Evolutionary conservation across 2,329 filamentous ascomycete species (phyloP).

Genomic region (Juglanconis juglandina): DNA sequence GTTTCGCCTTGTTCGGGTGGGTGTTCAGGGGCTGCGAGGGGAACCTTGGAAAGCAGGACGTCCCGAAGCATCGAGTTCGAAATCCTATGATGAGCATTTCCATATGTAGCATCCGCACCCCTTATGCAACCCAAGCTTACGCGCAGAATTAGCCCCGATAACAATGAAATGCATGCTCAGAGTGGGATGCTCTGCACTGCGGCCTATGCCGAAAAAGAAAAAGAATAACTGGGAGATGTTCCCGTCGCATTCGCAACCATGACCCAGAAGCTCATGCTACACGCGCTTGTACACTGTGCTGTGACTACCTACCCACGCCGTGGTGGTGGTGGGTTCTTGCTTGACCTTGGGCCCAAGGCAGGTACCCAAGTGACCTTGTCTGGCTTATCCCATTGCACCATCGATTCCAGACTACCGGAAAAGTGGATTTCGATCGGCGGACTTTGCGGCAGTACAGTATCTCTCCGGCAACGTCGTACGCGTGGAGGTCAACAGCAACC

Average conservation of each 20-base stretch:
- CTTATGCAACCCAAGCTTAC: not conserved
- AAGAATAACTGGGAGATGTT: not conserved
- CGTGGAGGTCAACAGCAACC: not conserved
- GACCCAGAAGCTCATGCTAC: not conserved
- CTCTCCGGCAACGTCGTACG: not conserved
- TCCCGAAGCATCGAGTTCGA: not conserved
- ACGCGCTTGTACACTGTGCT: conserved; percentile 1
- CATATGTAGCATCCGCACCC: not conserved
- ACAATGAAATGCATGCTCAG: conserved; percentile 13
- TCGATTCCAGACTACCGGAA: not conserved
- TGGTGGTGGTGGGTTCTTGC: not conserved
- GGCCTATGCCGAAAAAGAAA: conserved; percentile 8
- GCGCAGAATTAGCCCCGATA: conserved; percentile 1
- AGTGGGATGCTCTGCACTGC: conserved; percentile 5
- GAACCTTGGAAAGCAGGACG: not conserved
- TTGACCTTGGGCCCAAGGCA: not conserved
- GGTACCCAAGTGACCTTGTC: not conserved
- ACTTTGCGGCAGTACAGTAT: not conserved
- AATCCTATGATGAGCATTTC: not conserved
- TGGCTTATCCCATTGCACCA: not conserved
- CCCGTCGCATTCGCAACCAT: not conserved
- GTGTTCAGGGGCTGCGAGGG: not conserved
- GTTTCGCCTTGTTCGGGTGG: too few species aligned
- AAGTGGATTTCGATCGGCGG: not conserved
- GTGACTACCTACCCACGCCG: not conserved